Base-by-base conservation (phyloP, 208 protist genomes). In the Wallacemonas sp. region DNA sequence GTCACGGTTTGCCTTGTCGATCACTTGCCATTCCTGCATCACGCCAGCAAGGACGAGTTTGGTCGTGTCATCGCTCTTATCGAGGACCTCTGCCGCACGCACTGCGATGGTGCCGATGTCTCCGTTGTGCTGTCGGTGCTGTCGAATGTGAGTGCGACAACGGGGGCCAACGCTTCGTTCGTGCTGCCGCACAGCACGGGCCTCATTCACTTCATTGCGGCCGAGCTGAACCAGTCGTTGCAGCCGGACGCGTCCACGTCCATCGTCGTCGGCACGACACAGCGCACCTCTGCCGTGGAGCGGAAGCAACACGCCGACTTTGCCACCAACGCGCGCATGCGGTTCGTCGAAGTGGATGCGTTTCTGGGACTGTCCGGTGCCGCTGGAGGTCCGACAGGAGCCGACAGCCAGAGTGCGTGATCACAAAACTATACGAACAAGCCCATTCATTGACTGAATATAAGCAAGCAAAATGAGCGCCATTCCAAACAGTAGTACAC, bases 1-100 rank as follows among this genome's bases (percentile, higher is more conserved):
- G 90, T 80, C 61, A 76, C 85, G 21, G 76, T 94, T 21, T 87
- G 94, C 26, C 60, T 93, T 16, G 14, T 96, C 0, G 91, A 96
- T 43, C 85, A 96, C 67, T 85, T 90, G 55, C 80, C 91, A 5
- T 64, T 65, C 5, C 76, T 96, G 2, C 91, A 96, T 67, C 87
- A 93, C 81, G 85, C 82, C 21, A 89, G 77, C 54, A 70, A 90
- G 19, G 38, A 56, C 47, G 78, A 66, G 30, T 52, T 93, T 66
- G 1, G 29, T 3, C 83, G 80, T 1, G 60, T 96, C 2, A 76
- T 71, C 19, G 69, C 67, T 23, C 64, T 89, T 30, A 81, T 74
- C 36, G 46, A 75, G 17, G 43, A 74, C 26, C 49, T 77, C 24
- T 83, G 74, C 61, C 38, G 12, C 26, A 23, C 21, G 0, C 21